Evolutionary conservation across 2,329 filamentous ascomycete genomes (phyloP).

Genomic region (Ceratocystis diversiconidia): DNA sequence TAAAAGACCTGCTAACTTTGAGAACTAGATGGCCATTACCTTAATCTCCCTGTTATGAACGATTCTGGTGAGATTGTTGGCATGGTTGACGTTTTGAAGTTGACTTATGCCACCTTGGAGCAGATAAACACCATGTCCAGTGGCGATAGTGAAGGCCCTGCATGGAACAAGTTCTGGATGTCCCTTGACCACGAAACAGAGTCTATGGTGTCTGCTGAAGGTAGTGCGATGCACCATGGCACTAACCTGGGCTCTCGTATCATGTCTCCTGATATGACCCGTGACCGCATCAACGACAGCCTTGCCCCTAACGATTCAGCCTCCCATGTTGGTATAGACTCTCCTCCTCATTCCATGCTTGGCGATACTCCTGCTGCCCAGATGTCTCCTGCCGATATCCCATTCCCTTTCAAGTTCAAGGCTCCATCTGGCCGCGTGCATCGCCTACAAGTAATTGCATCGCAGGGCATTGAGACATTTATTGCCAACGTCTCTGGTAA

Average conservation of each 20-base stretch:
- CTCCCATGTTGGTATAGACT: constrained; percentile 75
- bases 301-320: constrained; percentile 88
- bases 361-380: constrained; percentile 36
- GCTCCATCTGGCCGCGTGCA: constrained; percentile 90
- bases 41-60: constrained; percentile 98
- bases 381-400: constrained; percentile 49
- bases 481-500: constrained; percentile 67
- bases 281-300: constrained; percentile 63
- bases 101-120: constrained; percentile 94
- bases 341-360: constrained; percentile 53
- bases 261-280: constrained; percentile 63
- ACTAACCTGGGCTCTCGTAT: constrained; percentile 53
- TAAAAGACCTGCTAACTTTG: constrained; percentile 13
- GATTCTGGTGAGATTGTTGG: constrained; percentile 92
- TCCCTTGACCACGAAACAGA: constrained; percentile 90
- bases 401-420: constrained; percentile 99
- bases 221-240: constrained; percentile 45
- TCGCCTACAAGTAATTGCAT: constrained; percentile 69
- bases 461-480: constrained; percentile 67
- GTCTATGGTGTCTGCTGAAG: constrained; percentile 88
- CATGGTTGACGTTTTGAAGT: constrained; percentile 97
- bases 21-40: constrained; percentile 76
- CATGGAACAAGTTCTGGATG: constrained; percentile 99
- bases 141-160: constrained; percentile 79
- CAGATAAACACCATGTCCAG: constrained; percentile 93